A percentile compares a stretch with the other conserved stretches of the same genome.
These are phyloP conservation scores for Pyrenophora graminea DNA, from an alignment of 2,329 filamentous ascomycete species.

Conservation along the genomic window DNA sequence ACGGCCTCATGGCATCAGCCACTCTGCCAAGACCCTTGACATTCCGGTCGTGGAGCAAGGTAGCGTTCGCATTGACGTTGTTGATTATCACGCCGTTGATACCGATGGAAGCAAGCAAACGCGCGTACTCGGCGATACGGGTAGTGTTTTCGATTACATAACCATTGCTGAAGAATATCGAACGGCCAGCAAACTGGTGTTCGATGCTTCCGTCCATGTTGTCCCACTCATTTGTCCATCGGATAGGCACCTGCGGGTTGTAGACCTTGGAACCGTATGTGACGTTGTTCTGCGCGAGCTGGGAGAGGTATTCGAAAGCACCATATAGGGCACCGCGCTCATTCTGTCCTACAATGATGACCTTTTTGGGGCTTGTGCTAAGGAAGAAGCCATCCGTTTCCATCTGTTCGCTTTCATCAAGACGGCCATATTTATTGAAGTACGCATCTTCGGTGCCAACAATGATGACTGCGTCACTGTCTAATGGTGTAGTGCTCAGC, in stretches of 20 bases:
- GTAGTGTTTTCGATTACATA: slow-evolving; percentile 62
- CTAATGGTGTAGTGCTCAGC: slow-evolving; percentile 34
- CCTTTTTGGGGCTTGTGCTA: slow-evolving; percentile 50
- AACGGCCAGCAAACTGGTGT: slow-evolving; percentile 68
- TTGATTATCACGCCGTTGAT: slow-evolving; percentile 71
- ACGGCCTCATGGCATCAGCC: slow-evolving; percentile 68
- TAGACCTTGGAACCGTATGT: slow-evolving; percentile 53
- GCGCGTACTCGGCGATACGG: slow-evolving; percentile 65
- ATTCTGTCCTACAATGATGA: slow-evolving; percentile 67
- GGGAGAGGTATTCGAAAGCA: slow-evolving; percentile 69
- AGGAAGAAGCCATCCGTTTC: slow-evolving; percentile 67
- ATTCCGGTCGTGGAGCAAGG: slow-evolving; percentile 60
- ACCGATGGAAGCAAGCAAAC: slow-evolving; percentile 67
- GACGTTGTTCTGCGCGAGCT: slow-evolving; percentile 64
- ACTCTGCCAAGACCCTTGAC: slow-evolving; percentile 65
- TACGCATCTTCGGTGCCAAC: slow-evolving; percentile 57
- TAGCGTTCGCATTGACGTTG: slow-evolving; percentile 72
- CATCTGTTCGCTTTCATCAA: slow-evolving; percentile 48
- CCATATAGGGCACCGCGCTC: slow-evolving; percentile 71
- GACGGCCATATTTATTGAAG: slow-evolving; percentile 40
- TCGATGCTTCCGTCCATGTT: slow-evolving; percentile 71
- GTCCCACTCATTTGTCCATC: slow-evolving; percentile 77
- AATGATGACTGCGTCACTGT: slow-evolving; percentile 46
- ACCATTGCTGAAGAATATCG: slow-evolving; percentile 69
- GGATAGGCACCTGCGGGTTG: slow-evolving; percentile 64